Conservation (phyloP, 192 early-diverging fungal species). For the Coemansia sp. region DNA sequence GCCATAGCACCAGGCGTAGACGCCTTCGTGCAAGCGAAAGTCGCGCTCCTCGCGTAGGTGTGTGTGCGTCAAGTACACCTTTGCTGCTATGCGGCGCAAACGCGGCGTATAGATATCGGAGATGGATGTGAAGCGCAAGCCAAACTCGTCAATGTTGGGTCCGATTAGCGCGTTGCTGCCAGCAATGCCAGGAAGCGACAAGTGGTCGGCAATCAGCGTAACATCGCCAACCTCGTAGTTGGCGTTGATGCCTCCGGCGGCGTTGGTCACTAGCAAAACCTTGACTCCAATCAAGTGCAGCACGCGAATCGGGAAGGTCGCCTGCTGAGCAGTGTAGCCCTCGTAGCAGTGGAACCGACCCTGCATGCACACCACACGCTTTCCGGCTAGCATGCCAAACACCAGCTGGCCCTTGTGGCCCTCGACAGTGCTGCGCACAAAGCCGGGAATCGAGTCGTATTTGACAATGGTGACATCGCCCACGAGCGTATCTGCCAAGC, state of each 20-base stretch:
- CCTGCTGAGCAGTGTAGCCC: constrained; percentile 74
- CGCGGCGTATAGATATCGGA: constrained; percentile 83
- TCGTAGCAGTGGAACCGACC: constrained; percentile 93
- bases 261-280: constrained; percentile 82
- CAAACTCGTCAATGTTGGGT: constrained; percentile 79
- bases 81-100: constrained; percentile 63
- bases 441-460: constrained; percentile 86
- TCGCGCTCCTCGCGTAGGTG: constrained; percentile 40
- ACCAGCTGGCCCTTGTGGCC: constrained; percentile 65
- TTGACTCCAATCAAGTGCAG: constrained; percentile 82
- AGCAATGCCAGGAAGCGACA: constrained; percentile 74
- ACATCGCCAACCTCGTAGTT: constrained; percentile 83
- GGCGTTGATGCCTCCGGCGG: constrained; percentile 82
- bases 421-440: constrained; percentile 68
- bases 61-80: constrained; percentile 33
- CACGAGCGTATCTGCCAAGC: constrained; percentile 74
- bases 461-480: constrained; percentile 59
- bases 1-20: constrained; percentile 83
- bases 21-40: constrained; percentile 71
- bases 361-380: constrained; percentile 82
- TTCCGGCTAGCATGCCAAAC: constrained; percentile 77
- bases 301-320: constrained; percentile 85
- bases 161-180: constrained; percentile 84
- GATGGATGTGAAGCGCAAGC: constrained; percentile 86
- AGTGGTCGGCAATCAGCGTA: constrained; percentile 76